Percentiles rank a stretch among this genome's conserved stretches.
Evolutionary conservation across 2,329 filamentous ascomycete genomes (phyloP).

Genomic region (Calonectria montana): DNA sequence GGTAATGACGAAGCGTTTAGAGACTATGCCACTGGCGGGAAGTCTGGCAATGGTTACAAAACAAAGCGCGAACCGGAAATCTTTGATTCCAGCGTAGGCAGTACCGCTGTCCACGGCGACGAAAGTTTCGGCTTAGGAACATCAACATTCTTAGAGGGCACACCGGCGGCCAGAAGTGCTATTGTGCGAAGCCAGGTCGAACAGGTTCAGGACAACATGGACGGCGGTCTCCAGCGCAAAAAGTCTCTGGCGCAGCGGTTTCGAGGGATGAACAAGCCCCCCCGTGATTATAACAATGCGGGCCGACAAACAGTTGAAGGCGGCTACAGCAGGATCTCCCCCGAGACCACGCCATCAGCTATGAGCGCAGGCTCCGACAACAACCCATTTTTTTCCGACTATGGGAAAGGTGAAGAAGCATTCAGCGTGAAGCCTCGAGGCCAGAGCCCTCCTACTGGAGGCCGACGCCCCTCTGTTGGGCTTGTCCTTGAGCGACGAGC

Average conservation of each 20-base stretch:
- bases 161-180: slow-evolving; percentile 84
- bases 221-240: slow-evolving; percentile 81
- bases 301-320: slow-evolving; percentile 62
- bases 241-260: slow-evolving; percentile 95
- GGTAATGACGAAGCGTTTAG: slow-evolving; percentile 86
- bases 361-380: slow-evolving; percentile 50
- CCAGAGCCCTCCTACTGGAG: slow-evolving; percentile 66
- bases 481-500: slow-evolving; percentile 70
- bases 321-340: slow-evolving; percentile 55
- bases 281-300: slow-evolving; percentile 71
- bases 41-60: slow-evolving; percentile 39
- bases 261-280: slow-evolving; percentile 82
- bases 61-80: slow-evolving; percentile 55
- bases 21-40: slow-evolving; percentile 71
- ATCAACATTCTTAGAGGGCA: slow-evolving; percentile 94
- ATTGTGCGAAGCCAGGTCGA: slow-evolving; percentile 82
- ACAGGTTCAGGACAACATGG: slow-evolving; percentile 67
- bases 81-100: slow-evolving; percentile 76
- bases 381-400: slow-evolving; percentile 90
- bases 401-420: slow-evolving; percentile 67
- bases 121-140: slow-evolving; percentile 88
- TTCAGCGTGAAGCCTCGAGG: slow-evolving; percentile 58
- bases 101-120: slow-evolving; percentile 84
- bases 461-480: slow-evolving; percentile 50
- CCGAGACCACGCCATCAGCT: slow-evolving; percentile 49